Conservation (phyloP, 345 rosid genomes). For the Melastoma malabathricum region DNA sequence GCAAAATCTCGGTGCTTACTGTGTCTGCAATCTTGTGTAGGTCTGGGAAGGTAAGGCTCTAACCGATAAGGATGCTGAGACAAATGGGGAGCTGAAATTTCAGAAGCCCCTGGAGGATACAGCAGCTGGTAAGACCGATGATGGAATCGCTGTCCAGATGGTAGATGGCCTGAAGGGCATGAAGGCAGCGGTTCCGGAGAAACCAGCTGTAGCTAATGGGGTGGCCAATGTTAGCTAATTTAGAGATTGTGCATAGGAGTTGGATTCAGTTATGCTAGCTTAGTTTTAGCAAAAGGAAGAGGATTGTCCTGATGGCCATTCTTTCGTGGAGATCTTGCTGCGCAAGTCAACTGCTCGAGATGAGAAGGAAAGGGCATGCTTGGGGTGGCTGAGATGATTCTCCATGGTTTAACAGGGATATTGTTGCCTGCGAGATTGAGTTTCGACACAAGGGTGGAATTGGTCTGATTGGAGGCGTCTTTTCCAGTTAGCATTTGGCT, state of each 20-base stretch:
- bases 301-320: background rate
- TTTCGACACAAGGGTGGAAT: background rate
- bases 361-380: too few species aligned
- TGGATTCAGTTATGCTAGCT: background rate
- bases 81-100: constrained; percentile 5
- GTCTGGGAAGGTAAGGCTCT: constrained; percentile 10
- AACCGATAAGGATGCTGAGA: constrained; percentile 3
- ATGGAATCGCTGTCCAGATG: background rate
- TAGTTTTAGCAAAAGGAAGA: too few species aligned
- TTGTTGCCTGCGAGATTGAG: constrained; percentile 1
- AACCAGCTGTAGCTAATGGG: constrained; percentile 7
- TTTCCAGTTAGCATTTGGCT: constrained; percentile 13
- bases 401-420: background rate
- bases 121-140: background rate
- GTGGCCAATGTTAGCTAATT: constrained; percentile 5
- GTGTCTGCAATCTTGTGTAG: background rate
- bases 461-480: constrained; percentile 1
- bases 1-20: background rate
- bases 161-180: constrained; percentile 2
- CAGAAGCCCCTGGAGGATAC: constrained; percentile 5
- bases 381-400: too few species aligned
- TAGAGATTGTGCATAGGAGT: constrained; percentile 1
- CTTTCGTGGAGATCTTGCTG: background rate
- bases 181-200: constrained; percentile 4
- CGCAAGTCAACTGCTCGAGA: too few species aligned